phyloP scores from a whole-genome alignment of 805 yeast genomes.

The Candida morakotiae region DNA sequence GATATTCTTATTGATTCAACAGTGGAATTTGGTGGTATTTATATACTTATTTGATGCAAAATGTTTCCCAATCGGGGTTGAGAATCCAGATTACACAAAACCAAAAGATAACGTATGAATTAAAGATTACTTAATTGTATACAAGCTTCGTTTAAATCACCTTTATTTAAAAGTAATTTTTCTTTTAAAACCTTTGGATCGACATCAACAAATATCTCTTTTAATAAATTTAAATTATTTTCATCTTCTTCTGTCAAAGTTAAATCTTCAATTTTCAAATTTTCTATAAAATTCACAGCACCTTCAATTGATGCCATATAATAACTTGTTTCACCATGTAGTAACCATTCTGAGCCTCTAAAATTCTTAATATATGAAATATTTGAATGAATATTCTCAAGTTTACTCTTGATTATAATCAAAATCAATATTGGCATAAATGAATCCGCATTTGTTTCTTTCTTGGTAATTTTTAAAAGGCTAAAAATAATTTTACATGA shows the following conservation, averaged over 20 bases:
- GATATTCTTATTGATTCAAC: background rate
- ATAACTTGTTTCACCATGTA: constrained; percentile 84
- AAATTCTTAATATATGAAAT: constrained; percentile 81
- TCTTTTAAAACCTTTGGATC: constrained; percentile 69
- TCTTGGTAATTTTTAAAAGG: constrained; percentile 65
- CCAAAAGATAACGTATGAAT: background rate
- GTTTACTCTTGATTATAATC: constrained; percentile 67
- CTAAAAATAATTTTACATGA: constrained; percentile 93
- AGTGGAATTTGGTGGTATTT: background rate
- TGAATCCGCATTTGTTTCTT: constrained; percentile 82
- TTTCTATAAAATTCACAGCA: constrained; percentile 75
- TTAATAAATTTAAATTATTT: constrained; percentile 30
- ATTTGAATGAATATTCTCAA: constrained; percentile 68
- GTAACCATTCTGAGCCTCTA: constrained; percentile 66
- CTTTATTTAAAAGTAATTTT: background rate
- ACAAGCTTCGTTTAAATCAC: constrained; percentile 5
- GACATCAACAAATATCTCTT: constrained; percentile 71
- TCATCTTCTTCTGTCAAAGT: constrained; percentile 25
- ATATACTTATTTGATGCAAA: background rate
- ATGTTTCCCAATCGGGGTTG: background rate
- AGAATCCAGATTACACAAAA: constrained; percentile 3
- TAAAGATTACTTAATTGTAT: constrained; percentile 3
- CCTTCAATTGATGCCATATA: constrained; percentile 88
- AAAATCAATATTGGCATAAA: constrained; percentile 87
- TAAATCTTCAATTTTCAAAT: constrained; percentile 52